Conservation (phyloP, 768 basidiomycete species). For the Naematelia aurantialba region DNA sequence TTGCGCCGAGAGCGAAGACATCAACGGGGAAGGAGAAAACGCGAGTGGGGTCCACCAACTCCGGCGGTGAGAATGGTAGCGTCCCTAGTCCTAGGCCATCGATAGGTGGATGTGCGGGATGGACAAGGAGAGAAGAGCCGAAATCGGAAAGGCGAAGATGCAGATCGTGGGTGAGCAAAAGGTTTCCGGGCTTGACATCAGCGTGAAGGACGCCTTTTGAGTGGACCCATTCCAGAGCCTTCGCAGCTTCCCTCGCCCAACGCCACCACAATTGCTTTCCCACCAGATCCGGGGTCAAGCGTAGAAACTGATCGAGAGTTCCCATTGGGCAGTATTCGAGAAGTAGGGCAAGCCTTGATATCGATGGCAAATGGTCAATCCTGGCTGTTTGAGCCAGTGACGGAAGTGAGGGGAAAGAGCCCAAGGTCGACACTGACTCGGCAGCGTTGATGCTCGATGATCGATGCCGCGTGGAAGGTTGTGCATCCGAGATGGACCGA, state of each 20-base stretch:
- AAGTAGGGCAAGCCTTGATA: conserved; percentile 39
- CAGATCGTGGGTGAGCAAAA: conserved; percentile 44
- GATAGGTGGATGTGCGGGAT: conserved; percentile 38
- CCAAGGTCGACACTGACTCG: conserved; percentile 10
- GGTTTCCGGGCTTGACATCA: conserved; percentile 54
- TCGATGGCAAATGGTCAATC: conserved; percentile 6
- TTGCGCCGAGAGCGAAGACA: conserved; percentile 53
- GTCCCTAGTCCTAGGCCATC: conserved; percentile 53
- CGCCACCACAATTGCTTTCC: conserved; percentile 37
- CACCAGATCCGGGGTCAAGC: conserved; percentile 37
- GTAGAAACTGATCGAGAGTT: conserved; percentile 43
- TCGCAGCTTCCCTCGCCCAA: conserved; percentile 48
- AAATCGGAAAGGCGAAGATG: conserved; percentile 53
- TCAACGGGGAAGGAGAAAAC: conserved; percentile 52
- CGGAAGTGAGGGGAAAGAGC: conserved; percentile 33
- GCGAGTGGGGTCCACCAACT: conserved; percentile 50
- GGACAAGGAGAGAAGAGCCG: conserved; percentile 51
- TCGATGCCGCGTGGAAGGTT: conserved; percentile 19
- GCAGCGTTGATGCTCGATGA: conserved; percentile 25
- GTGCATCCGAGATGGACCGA: conserved; percentile 33
- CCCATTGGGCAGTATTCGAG: conserved; percentile 43
- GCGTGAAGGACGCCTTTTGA: conserved; percentile 51
- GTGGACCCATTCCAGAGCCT: conserved; percentile 50
- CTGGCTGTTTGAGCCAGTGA: conserved; percentile 18
- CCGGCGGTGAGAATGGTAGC: conserved; percentile 52